Evolutionary conservation across 2,329 filamentous ascomycete species (phyloP), one percentile per base, ranked within the genome.

Genomic region (Cladobotryum mycophilum): DNA sequence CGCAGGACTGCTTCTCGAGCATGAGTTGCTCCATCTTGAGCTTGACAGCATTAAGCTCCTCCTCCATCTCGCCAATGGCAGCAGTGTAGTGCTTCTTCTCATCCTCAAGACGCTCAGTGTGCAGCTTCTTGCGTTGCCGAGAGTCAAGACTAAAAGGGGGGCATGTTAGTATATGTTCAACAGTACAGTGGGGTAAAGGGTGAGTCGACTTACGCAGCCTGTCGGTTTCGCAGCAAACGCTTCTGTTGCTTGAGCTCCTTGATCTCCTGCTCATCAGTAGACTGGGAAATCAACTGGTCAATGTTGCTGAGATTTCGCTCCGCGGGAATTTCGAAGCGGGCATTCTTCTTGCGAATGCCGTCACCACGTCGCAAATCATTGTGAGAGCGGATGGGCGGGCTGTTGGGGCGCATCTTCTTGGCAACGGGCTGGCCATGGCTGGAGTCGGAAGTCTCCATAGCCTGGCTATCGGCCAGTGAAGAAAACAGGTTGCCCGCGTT

Each of bases 201-300:
- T 4, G 9, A 8, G 15, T 36, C 41, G 49, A 60, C 87, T 76
- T 84, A 96, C 89, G 93, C 93, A 71, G 93, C 93, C 75, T 97
- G 92, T 64, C 93, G 84, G 73, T 99, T 99, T 64, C 93, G 82
- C 56, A 99, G 77, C 55, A 99, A 77, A 54, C 93, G 85, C 78
- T 97, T 97, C 71, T 96, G 93, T 68, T 96, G 90, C 81, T 99
- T 99, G 63, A 99, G 79, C 73, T 97, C 91, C 78, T 96, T 97
- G 75, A 96, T 88, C 74, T 95, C 86, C 58, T 93, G 84, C 64
- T 97, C 92, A 68, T 95, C 86, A 50, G 82, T 89, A 35, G 89
- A 92, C 70, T 89, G 84, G 48, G 85, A 79, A 69, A 99, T 97
- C 64, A 97, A 79, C 55, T 89, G 80, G 69, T 99, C 93, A 70